A percentile compares a stretch with the other conserved stretches of the same genome.
Conservation (phyloP, 352 stramenopile species). For the Pilasporangium apinafurcum region DNA sequence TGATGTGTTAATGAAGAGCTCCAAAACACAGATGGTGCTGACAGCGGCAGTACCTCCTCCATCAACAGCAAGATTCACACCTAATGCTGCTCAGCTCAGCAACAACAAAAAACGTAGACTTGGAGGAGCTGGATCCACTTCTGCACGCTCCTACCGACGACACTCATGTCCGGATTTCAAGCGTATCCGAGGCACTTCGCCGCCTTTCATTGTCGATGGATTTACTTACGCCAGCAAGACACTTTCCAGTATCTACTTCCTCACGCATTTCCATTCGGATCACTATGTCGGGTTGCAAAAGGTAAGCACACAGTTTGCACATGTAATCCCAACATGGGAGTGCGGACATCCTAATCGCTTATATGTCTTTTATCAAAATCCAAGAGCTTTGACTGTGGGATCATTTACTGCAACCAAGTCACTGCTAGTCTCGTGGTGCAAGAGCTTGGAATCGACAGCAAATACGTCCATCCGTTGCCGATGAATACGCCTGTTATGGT, state of each 20-base stretch:
- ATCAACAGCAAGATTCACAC: not conserved
- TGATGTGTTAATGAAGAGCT: slow-evolving; percentile 77
- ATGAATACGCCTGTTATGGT: slow-evolving; percentile 87
- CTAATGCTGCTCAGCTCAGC: not conserved
- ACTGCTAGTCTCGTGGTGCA: slow-evolving; percentile 90
- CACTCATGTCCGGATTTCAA: slow-evolving; percentile 71
- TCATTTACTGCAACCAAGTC: slow-evolving; percentile 94
- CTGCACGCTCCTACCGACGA: not conserved
- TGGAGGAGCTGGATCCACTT: not conserved
- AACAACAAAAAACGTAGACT: slow-evolving; percentile 10
- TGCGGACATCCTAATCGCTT: not conserved
- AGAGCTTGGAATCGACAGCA: slow-evolving; percentile 87
- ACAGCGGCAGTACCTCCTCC: slow-evolving; percentile 2
- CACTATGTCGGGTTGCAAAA: slow-evolving; percentile 92
- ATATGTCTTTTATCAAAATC: not conserved
- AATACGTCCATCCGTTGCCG: slow-evolving; percentile 88
- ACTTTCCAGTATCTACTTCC: slow-evolving; percentile 89
- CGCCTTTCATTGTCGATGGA: slow-evolving; percentile 84
- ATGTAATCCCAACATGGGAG: not conserved
- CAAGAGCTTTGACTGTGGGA: slow-evolving; percentile 84
- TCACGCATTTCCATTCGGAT: slow-evolving; percentile 97
- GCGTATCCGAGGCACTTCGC: slow-evolving; percentile 64
- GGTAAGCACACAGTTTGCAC: slow-evolving; percentile 9
- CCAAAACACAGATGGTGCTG: slow-evolving; percentile 44
- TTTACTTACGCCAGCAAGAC: slow-evolving; percentile 76